Base-by-base conservation (phyloP, 148 eudicot species). In the Cornus controversa region DNA sequence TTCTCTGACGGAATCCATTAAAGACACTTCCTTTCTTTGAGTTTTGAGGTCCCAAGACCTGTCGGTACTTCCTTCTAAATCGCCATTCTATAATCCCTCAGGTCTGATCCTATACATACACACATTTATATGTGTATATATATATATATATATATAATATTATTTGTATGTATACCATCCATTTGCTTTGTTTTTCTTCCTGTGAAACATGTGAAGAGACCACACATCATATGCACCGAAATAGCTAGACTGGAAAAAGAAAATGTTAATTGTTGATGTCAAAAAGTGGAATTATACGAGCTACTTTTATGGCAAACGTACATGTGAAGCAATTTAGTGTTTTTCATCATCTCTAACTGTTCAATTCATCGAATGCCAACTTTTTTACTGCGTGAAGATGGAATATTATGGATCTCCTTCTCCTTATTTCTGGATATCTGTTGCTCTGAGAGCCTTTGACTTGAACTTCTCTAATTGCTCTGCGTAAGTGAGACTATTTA, bases 321-420 rank as follows among this genome's bases (percentile, higher is more conserved):
- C 82, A 63, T 84, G 86, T 88, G 87, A 88, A 86, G 91, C 89
- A 80, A 88, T 79, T 75, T 75, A 66, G 64, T 37, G 71, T 37
- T 50, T 40, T 74, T 74, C 76, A 66, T 47, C 34, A 22, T 65
- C 77, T 79, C 72, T 70, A 63, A 40, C 71, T 76, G 73, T 66
- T 65, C 54, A 23, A 28, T 76, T 65, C 78, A 37, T 73, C 70
- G 66, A 77, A 70, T 67, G 24, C 50, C 22, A 40, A 75, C 82
- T 75, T 76, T 77, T 72, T 18, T 40, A 40, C 31, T 40, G 26
- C 47, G 42, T 74, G 63, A 69, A 74, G 82, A 78, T 66, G 72
- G 79, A 71, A 73, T 80, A 69, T 79, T 86, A 69, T 79, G 78
- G 82, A 80, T 82, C 72, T 62, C 18, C 47, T 31, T 78, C 62